Percentiles rank a stretch among this genome's conserved stretches.
phyloP scores from a whole-genome alignment of 495 filamentous ascomycete genomes.

The Neurospora intermedia region DNA sequence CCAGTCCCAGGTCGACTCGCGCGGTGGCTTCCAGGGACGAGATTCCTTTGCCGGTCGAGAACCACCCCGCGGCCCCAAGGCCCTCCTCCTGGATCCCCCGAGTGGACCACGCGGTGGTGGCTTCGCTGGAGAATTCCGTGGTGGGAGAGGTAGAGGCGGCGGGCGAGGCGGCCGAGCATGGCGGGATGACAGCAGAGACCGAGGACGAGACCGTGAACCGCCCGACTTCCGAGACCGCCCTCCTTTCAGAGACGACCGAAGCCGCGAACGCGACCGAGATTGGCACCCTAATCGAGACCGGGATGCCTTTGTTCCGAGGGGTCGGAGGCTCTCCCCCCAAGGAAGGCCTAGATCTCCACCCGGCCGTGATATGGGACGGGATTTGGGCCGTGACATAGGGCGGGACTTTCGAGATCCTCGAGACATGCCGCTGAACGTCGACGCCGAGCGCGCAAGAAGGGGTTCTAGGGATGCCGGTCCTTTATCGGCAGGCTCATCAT shows the following conservation, averaged over 20 bases:
- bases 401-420: slow-evolving; percentile 19
- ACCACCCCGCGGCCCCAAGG: slow-evolving; percentile 63
- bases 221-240: slow-evolving; percentile 40
- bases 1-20: slow-evolving; percentile 38
- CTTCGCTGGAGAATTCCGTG: slow-evolving; percentile 37
- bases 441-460: slow-evolving; percentile 39
- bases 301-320: slow-evolving; percentile 28
- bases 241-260: slow-evolving; percentile 38
- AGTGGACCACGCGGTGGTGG: slow-evolving; percentile 44
- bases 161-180: slow-evolving; percentile 34
- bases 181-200: slow-evolving; percentile 51
- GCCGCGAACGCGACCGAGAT: slow-evolving; percentile 32
- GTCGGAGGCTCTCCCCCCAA: slow-evolving; percentile 34
- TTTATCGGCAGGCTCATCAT: slow-evolving; percentile 56
- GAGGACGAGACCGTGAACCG: slow-evolving; percentile 45
- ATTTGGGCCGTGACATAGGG: slow-evolving; percentile 1
- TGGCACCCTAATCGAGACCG: slow-evolving; percentile 26
- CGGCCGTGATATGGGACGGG: slow-evolving; percentile 27
- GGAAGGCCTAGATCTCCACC: slow-evolving; percentile 33
- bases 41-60: slow-evolving; percentile 30
- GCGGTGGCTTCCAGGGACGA: slow-evolving; percentile 21
- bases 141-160: slow-evolving; percentile 27
- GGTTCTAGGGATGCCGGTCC: slow-evolving; percentile 46
- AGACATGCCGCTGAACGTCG: slow-evolving; percentile 34
- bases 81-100: slow-evolving; percentile 48